Base-by-base conservation (phyloP, 306 rosid species). In the Acmispon strigosus region DNA sequence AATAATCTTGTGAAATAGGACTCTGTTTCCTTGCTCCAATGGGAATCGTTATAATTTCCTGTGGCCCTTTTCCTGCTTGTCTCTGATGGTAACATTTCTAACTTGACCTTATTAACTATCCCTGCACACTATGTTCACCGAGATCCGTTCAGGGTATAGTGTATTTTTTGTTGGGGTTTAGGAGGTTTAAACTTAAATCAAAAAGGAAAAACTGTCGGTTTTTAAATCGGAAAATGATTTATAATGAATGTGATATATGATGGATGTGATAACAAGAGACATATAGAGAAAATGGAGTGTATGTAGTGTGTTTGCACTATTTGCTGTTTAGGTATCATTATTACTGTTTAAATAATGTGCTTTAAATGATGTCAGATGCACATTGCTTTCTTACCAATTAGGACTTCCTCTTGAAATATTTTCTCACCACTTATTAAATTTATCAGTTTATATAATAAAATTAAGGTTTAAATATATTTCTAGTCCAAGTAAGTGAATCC, bases 1-100 rank as follows among this genome's bases (percentile, higher is more conserved):
- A 88, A 90, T 86, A 88, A 90, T 81, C 83, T 32, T 75, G 17
- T 68, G 82, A 68, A 73, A 73, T 78, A 81, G 90, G 83, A 72
- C 80, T 74, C 20, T 77, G 84, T 69, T 82, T 74, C 84, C 80
- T 66, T 69, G 81, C 72, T 83, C 78, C 67, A 70, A 79, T 84
- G 86, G 88, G 72, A 75, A 70, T 84, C 74, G 18, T 61, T 79
- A 80, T 81, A 80, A 62, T 73, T 74, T 64, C 79, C 66, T 37
- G 78, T 76, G 77, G 54, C 58, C 67, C 48, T 62, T 73, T 58
- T 20, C 52, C 75, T 52, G 60, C 77, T 48, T 75, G 53, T 82
- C 62, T 10, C 39, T 14, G 39, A 49, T 51, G 42, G 9, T 44
- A 24, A 19, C 65, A 57, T 20, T 63, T 34, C 37, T 78, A 50